Evolutionary conservation across 176 grass and related monocot species (phyloP).

Genomic region (Thinopyrum elongatum): DNA sequence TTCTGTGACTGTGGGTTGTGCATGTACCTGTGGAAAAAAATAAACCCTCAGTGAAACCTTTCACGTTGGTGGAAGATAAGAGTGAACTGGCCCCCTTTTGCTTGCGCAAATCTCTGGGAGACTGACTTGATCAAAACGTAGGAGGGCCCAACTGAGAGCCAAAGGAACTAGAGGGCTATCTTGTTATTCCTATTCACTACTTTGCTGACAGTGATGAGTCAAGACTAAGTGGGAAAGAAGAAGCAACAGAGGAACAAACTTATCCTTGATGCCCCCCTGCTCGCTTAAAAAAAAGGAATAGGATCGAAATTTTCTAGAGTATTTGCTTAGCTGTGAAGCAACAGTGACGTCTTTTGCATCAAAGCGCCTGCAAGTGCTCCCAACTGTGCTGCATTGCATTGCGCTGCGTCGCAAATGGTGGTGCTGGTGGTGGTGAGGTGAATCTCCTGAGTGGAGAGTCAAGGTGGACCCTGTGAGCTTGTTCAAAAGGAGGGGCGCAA

Average conservation of each 20-base stretch:
- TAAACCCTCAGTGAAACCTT: too few relatives aligned
- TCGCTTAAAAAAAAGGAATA: slow-evolving; percentile 22
- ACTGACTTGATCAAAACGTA: too few relatives aligned
- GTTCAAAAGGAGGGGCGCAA: slow-evolving; percentile 20
- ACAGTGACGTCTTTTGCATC: slow-evolving; percentile 37
- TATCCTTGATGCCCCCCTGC: background rate
- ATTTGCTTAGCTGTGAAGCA: slow-evolving; percentile 53
- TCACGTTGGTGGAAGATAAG: too few relatives aligned
- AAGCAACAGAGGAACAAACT: background rate
- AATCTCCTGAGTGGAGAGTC: slow-evolving; percentile 59
- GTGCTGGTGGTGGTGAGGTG: slow-evolving; percentile 5
- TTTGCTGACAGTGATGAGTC: too few relatives aligned
- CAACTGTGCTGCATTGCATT: background rate
- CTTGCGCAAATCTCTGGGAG: too few relatives aligned
- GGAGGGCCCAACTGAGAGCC: too few relatives aligned
- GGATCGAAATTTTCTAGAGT: background rate
- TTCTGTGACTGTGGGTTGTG: too few relatives aligned
- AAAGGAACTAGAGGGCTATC: too few relatives aligned
- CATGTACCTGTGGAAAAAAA: too few relatives aligned
- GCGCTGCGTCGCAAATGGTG: background rate
- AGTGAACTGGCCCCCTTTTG: too few relatives aligned
- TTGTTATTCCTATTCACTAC: too few relatives aligned
- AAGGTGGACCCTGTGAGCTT: slow-evolving; percentile 35
- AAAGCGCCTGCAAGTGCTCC: background rate
- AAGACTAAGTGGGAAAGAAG: too few relatives aligned